Evolutionary conservation across 129 eudicot species (phyloP), one percentile per base, ranked within the genome.

Genomic region (Flaveria sonorensis): DNA sequence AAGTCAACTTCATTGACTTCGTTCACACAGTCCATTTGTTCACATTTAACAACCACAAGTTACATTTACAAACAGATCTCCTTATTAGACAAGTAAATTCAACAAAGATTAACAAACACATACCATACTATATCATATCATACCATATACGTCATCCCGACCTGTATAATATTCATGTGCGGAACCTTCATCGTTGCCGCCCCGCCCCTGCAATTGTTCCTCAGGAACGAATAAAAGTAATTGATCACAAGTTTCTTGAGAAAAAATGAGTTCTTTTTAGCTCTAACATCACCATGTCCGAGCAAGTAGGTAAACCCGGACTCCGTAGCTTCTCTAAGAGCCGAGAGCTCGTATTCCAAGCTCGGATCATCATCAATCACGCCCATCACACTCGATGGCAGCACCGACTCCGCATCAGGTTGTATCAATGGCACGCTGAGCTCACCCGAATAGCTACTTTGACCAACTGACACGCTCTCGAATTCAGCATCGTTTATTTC

Each of bases 191-290:
- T 82, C 20, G 92, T 85, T 3, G 97, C 97, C 13, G 89, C 91
- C 6, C 97, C 97, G 1, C 94, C 93, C 55, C 97, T 84, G 77
- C 97, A 92, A 46, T 92, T 92, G 74, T 80, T 86, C 91, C 97
- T 88, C 81, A 92, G 24, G 77, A 89, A 92, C 11, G 96, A 82
- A 55, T 92, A 92, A 36, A 92, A 89, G 83, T 92, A 92, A 71
- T 92, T 92, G 28, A 92, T 88, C 24, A 75, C 86, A 76, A 92
- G 80, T 47, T 92, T 92, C 93, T 92, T 92, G 11, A 92, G 12
- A 28, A 92, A 92, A 71, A 83, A 70, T 0, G 96, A 92, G 45
- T 88, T 79, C 81, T 92, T 92, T 81, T 76, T 88, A 3, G 97
- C 97, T 66, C 88, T 82, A 70, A 92, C 97, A 26, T 84, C 88